Conservation (phyloP, 2,329 filamentous ascomycete species). For the Stagonosporopsis tanaceti region DNA sequence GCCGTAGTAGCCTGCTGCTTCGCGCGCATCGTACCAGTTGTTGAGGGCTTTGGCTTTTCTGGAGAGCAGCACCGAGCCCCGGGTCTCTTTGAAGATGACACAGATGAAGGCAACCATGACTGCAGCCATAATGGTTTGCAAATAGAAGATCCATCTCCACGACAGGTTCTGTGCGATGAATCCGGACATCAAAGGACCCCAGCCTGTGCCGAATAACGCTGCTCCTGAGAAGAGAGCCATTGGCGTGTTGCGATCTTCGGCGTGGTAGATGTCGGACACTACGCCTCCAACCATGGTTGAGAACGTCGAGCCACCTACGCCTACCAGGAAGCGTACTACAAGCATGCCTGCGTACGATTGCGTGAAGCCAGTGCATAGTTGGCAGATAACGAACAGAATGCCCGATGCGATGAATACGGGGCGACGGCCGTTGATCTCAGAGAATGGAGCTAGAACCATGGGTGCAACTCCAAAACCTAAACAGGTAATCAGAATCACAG, state of each 20-base stretch:
- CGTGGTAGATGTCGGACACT: constrained; percentile 83
- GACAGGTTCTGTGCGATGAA: constrained; percentile 71
- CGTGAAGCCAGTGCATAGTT: constrained; percentile 77
- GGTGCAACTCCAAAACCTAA: constrained; percentile 80
- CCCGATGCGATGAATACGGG: constrained; percentile 82
- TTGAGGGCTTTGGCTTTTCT: constrained; percentile 79
- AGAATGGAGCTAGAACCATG: constrained; percentile 88
- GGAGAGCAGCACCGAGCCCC: constrained; percentile 80
- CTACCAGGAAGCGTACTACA: constrained; percentile 76
- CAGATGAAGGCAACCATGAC: constrained; percentile 70
- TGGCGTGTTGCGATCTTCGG: constrained; percentile 80
- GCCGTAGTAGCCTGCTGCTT: constrained; percentile 68
- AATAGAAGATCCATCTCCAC: constrained; percentile 91
- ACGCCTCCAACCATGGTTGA: constrained; percentile 93
- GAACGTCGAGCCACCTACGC: constrained; percentile 79
- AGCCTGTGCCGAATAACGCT: constrained; percentile 79
- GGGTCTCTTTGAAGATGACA: constrained; percentile 80
- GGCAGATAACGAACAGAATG: constrained; percentile 73
- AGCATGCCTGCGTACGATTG: constrained; percentile 76
- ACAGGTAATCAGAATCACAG: not conserved
- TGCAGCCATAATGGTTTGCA: constrained; percentile 76
- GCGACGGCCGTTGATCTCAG: constrained; percentile 85
- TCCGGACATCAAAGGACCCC: constrained; percentile 76
- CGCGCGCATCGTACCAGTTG: constrained; percentile 77
- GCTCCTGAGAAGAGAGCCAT: constrained; percentile 89